A percentile compares a stretch with the other conserved stretches of the same genome.
These are phyloP conservation scores for Phycomyces blakesleeanus DNA, from an alignment of 192 early-diverging fungal genomes.

Conservation along the genomic window DNA sequence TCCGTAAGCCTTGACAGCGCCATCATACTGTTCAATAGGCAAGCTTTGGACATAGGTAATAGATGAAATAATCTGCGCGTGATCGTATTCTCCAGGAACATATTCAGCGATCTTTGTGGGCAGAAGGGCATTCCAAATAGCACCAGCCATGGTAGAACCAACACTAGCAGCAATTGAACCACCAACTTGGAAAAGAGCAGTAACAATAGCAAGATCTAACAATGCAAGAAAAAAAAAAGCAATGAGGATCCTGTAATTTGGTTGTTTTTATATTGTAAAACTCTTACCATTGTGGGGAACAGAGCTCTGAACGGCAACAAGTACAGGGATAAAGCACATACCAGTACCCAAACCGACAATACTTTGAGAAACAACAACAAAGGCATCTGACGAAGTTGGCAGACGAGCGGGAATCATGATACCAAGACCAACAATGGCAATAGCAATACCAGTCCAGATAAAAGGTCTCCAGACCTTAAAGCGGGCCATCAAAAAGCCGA, in stretches of 20 bases:
- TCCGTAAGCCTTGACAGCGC: slow-evolving; percentile 23
- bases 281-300: slow-evolving; percentile 21
- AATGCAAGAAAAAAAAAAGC: slow-evolving; percentile 1
- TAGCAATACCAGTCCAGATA: slow-evolving; percentile 17
- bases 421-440: slow-evolving; percentile 26
- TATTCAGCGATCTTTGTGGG: slow-evolving; percentile 17
- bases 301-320: slow-evolving; percentile 24
- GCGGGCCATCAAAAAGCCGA: slow-evolving; percentile 23
- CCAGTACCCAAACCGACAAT: slow-evolving; percentile 24
- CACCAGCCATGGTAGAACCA: slow-evolving; percentile 26
- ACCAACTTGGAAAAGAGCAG: slow-evolving; percentile 28
- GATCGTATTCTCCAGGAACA: slow-evolving; percentile 29
- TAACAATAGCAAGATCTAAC: slow-evolving; percentile 32
- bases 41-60: slow-evolving; percentile 1
- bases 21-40: slow-evolving; percentile 20
- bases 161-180: slow-evolving; percentile 17
- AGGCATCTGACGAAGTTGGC: slow-evolving; percentile 17
- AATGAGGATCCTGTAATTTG: background rate
- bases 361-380: slow-evolving; percentile 20
- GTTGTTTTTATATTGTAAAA: background rate
- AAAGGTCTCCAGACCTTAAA: slow-evolving; percentile 15
- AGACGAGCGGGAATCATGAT: slow-evolving; percentile 33
- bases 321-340: slow-evolving; percentile 13
- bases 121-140: slow-evolving; percentile 23
- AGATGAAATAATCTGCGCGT: slow-evolving; percentile 4